Percentiles rank a stretch among this genome's conserved stretches.
Conservation (phyloP, 1,139 yeast genomes). For the Pichia sp. region DNA sequence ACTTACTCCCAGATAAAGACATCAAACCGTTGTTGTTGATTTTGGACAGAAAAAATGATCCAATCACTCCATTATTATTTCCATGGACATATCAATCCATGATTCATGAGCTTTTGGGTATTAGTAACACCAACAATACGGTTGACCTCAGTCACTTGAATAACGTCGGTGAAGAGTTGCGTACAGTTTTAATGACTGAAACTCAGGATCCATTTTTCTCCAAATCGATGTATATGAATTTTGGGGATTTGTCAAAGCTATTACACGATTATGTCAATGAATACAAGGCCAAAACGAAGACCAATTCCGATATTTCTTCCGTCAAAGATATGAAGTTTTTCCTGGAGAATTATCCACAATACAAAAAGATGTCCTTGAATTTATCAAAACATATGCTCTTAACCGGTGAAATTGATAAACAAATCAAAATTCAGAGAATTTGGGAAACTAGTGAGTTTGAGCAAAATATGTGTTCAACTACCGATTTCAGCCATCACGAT, state of each 20-base stretch:
- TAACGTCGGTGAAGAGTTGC: conserved; percentile 40
- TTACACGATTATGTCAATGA: conserved; percentile 80
- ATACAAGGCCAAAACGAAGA: conserved; percentile 74
- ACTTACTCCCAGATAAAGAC: conserved; percentile 33
- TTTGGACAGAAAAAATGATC: conserved; percentile 81
- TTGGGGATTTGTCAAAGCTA: conserved; percentile 89
- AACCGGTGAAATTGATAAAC: conserved; percentile 75
- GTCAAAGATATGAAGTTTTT: conserved; percentile 85
- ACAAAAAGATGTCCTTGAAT: conserved; percentile 76
- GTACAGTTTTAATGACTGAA: conserved; percentile 54
- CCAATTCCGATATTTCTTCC: conserved; percentile 61
- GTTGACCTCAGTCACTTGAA: conserved; percentile 51
- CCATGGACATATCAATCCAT: conserved; percentile 99
- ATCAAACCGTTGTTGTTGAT: conserved; percentile 70
- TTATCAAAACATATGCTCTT: conserved; percentile 91
- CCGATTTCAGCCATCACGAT: conserved; percentile 36
- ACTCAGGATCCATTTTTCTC: conserved; percentile 69
- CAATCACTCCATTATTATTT: conserved; percentile 79
- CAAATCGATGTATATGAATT: conserved; percentile 79
- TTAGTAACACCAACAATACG: conserved; percentile 53
- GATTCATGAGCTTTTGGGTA: conserved; percentile 89
- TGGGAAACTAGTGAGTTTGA: conserved; percentile 90
- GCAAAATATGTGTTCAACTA: conserved; percentile 68
- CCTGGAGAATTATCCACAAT: conserved; percentile 90
- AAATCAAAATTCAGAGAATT: conserved; percentile 48